These are phyloP conservation scores for Paraconiothyrium brasiliense DNA, from an alignment of 2,329 filamentous ascomycete genomes.

Conservation along the genomic window DNA sequence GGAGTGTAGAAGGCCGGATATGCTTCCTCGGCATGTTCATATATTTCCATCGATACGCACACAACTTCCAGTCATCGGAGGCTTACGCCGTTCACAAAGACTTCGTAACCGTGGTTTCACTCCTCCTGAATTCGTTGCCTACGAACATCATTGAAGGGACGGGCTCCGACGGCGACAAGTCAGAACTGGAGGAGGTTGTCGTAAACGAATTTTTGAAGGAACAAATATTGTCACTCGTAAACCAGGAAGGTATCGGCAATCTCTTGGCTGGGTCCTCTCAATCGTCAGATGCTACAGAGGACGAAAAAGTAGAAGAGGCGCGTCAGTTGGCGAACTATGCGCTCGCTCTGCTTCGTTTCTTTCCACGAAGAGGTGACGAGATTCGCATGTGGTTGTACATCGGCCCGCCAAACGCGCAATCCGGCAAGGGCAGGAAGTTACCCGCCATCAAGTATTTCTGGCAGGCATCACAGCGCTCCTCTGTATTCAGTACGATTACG, in stretches of 20 bases:
- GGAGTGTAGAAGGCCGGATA: constrained; percentile 55
- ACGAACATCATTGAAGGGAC: constrained; percentile 64
- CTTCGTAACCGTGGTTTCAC: constrained; percentile 66
- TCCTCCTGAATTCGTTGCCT: constrained; percentile 65
- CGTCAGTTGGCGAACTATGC: constrained; percentile 86
- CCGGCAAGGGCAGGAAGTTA: constrained; percentile 50
- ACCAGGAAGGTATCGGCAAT: constrained; percentile 76
- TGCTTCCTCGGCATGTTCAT: constrained; percentile 70
- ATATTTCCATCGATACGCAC: constrained; percentile 63
- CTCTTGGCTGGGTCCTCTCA: constrained; percentile 61
- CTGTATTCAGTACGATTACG: constrained; percentile 66
- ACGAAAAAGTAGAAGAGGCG: constrained; percentile 64
- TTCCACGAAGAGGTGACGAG: constrained; percentile 82
- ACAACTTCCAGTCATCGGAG: constrained; percentile 50
- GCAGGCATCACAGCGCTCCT: constrained; percentile 69
- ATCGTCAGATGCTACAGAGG: constrained; percentile 47
- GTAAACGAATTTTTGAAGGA: constrained; percentile 65
- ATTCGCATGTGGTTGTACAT: constrained; percentile 95
- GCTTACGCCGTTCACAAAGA: constrained; percentile 59
- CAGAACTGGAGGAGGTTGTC: constrained; percentile 30
- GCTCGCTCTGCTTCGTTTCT: constrained; percentile 83
- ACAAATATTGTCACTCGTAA: constrained; percentile 75
- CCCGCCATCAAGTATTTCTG: constrained; percentile 87
- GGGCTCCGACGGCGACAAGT: constrained; percentile 39
- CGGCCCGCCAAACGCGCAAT: constrained; percentile 66